These are phyloP conservation scores for Tylopilus subfusipes DNA, from an alignment of 768 basidiomycete genomes.

Conservation along the genomic window DNA sequence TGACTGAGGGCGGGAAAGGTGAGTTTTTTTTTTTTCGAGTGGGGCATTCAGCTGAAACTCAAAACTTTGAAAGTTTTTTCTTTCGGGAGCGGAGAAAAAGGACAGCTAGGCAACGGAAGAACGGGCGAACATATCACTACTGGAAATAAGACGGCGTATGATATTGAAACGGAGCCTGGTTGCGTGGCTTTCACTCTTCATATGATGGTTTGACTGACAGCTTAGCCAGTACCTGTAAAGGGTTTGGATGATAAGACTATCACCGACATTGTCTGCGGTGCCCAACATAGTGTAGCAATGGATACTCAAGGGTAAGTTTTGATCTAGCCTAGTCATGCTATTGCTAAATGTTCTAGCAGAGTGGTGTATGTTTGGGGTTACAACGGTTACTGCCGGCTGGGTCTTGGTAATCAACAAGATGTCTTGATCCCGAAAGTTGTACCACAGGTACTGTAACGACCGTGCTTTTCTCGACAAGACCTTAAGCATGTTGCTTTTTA, in stretches of 20 bases:
- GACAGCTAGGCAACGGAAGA: slow-evolving; percentile 88
- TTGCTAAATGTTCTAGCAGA: slow-evolving; percentile 35
- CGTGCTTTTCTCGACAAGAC: neutral
- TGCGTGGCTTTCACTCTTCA: slow-evolving; percentile 30
- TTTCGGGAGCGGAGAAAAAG: slow-evolving; percentile 89
- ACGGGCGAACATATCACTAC: slow-evolving; percentile 90
- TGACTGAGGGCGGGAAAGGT: slow-evolving; percentile 84
- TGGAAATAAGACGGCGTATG: slow-evolving; percentile 80
- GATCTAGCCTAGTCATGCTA: neutral
- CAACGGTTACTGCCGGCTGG: slow-evolving; percentile 88
- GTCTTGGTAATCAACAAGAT: slow-evolving; percentile 83
- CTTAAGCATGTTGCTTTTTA: neutral
- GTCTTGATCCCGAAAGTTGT: slow-evolving; percentile 76
- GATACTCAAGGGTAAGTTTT: slow-evolving; percentile 64
- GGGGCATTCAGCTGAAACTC: neutral
- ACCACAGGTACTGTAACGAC: slow-evolving; percentile 53
- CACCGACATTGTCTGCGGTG: slow-evolving; percentile 77
- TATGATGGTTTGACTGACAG: slow-evolving; percentile 3
- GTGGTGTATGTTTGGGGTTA: slow-evolving; percentile 85
- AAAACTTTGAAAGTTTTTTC: slow-evolving; percentile 59
- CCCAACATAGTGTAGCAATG: slow-evolving; percentile 82
- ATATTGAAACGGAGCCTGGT: slow-evolving; percentile 69
- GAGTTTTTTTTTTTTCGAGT: slow-evolving; percentile 13
- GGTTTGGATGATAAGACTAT: slow-evolving; percentile 77
- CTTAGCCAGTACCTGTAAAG: slow-evolving; percentile 59